Conservation (phyloP, 805 yeast species). For the Lipomyces anomalus region DNA sequence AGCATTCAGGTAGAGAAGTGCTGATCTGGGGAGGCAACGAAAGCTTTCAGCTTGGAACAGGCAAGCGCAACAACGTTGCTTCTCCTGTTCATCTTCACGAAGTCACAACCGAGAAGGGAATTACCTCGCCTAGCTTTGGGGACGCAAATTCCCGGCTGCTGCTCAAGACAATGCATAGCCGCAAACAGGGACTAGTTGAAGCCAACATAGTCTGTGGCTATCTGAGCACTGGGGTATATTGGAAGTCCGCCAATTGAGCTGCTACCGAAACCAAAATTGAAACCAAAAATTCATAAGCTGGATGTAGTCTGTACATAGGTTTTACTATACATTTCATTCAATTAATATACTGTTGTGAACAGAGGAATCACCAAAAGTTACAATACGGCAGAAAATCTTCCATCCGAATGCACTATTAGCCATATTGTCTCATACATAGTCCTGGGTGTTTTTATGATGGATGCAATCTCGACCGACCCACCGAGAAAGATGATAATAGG, state of each 20-base stretch:
- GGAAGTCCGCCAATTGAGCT: slow-evolving; percentile 10
- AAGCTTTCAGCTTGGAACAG: slow-evolving; percentile 78
- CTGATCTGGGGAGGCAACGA: slow-evolving; percentile 75
- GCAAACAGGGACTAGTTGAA: slow-evolving; percentile 1
- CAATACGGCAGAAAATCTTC: too few species aligned
- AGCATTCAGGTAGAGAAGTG: slow-evolving; percentile 10
- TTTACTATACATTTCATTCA: too few species aligned
- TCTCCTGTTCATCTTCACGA: slow-evolving; percentile 37
- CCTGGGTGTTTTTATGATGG: too few species aligned
- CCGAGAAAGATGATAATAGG: too few species aligned
- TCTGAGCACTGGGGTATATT: slow-evolving; percentile 17
- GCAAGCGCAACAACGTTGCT: slow-evolving; percentile 57
- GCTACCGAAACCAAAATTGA: too few species aligned
- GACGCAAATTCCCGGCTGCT: not conserved
- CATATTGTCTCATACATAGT: too few species aligned
- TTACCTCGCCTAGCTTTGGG: too few species aligned
- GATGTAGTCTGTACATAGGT: not conserved
- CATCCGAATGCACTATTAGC: too few species aligned
- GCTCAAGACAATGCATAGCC: not conserved
- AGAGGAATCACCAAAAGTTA: too few species aligned
- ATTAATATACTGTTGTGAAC: too few species aligned
- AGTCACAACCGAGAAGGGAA: not conserved
- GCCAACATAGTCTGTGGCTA: slow-evolving; percentile 19
- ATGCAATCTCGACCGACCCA: too few species aligned
- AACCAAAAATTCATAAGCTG: not conserved